Conservation (phyloP, 192 early-diverging fungal species). For the Coemansia reversa region DNA sequence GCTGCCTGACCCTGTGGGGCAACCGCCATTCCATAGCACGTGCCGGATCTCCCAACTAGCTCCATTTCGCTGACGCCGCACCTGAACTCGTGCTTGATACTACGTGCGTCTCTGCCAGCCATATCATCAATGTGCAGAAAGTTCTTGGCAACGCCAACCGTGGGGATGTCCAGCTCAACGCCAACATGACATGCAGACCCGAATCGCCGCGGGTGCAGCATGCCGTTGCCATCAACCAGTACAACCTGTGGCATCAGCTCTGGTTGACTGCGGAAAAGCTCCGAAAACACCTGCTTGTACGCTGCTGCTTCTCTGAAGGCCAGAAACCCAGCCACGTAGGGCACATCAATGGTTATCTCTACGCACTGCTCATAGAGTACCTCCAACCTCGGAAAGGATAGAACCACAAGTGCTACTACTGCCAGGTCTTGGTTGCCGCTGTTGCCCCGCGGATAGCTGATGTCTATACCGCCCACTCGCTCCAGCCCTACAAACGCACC, state of each 20-base stretch:
- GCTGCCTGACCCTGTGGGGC: slow-evolving; percentile 43
- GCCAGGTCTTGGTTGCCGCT: slow-evolving; percentile 50
- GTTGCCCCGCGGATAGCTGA: slow-evolving; percentile 65
- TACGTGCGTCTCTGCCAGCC: slow-evolving; percentile 45
- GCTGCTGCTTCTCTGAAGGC: slow-evolving; percentile 84
- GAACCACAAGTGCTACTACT: slow-evolving; percentile 72
- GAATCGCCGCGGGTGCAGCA: slow-evolving; percentile 82
- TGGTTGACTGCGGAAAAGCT: slow-evolving; percentile 53
- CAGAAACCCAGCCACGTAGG: slow-evolving; percentile 89
- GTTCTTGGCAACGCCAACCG: slow-evolving; percentile 90
- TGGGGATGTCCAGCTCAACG: slow-evolving; percentile 68
- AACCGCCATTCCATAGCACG: slow-evolving; percentile 58
- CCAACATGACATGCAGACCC: slow-evolving; percentile 87
- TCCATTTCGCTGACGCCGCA: slow-evolving; percentile 42
- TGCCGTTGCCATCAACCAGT: slow-evolving; percentile 86
- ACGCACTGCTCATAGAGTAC: slow-evolving; percentile 65
- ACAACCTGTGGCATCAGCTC: slow-evolving; percentile 73
- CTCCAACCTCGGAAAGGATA: slow-evolving; percentile 66
- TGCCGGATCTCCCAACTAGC: slow-evolving; percentile 51
- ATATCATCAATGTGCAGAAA: slow-evolving; percentile 69
- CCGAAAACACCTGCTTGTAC: slow-evolving; percentile 58
- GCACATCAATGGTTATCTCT: slow-evolving; percentile 62
- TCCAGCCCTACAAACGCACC: slow-evolving; percentile 31
- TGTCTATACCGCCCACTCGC: slow-evolving; percentile 75
- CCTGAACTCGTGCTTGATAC: slow-evolving; percentile 56